Percentiles rank a stretch among this genome's conserved stretches.
These are phyloP conservation scores for Strobilomyces dryophilus DNA, from an alignment of 768 basidiomycete species.

Conservation along the genomic window DNA sequence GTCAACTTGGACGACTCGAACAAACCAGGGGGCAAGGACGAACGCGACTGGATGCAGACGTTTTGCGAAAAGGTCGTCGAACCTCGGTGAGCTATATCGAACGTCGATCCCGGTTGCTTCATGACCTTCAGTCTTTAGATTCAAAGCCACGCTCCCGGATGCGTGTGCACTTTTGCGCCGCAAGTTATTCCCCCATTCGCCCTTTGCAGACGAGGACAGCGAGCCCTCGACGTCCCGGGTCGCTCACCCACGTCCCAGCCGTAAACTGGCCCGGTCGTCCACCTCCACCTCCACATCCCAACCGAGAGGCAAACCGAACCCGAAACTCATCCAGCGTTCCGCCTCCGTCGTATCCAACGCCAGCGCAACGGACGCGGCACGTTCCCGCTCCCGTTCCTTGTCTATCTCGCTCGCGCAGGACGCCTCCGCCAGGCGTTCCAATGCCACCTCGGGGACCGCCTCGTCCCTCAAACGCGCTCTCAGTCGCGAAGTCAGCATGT, in stretches of 20 bases:
- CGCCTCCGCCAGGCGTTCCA: constrained; percentile 36
- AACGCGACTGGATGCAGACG: constrained; percentile 69
- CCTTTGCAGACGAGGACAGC: constrained; percentile 46
- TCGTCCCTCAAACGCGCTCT: constrained; percentile 49
- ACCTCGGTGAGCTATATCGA: constrained; percentile 42
- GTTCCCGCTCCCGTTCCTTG: constrained; percentile 55
- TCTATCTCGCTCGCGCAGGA: constrained; percentile 72
- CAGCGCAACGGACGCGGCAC: constrained; percentile 25
- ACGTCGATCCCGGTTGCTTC: background rate
- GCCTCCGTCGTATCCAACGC: constrained; percentile 16
- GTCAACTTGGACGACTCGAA: constrained; percentile 35
- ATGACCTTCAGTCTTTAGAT: constrained; percentile 36
- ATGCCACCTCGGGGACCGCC: constrained; percentile 30
- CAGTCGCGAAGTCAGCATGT: constrained; percentile 77
- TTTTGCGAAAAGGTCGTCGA: constrained; percentile 70
- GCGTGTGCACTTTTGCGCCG: constrained; percentile 54
- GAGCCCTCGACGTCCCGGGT: constrained; percentile 13
- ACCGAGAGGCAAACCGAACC: constrained; percentile 6
- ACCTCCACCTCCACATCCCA: constrained; percentile 4
- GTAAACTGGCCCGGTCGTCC: constrained; percentile 12
- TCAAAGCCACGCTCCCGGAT: constrained; percentile 49
- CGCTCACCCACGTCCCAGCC: constrained; percentile 6
- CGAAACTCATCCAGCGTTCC: constrained; percentile 23
- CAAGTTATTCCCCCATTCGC: constrained; percentile 65
- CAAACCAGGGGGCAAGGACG: constrained; percentile 20